Evolutionary conservation across 192 early-diverging fungal genomes (phyloP).

Genomic region (Phlyctochytrium planicorne): DNA sequence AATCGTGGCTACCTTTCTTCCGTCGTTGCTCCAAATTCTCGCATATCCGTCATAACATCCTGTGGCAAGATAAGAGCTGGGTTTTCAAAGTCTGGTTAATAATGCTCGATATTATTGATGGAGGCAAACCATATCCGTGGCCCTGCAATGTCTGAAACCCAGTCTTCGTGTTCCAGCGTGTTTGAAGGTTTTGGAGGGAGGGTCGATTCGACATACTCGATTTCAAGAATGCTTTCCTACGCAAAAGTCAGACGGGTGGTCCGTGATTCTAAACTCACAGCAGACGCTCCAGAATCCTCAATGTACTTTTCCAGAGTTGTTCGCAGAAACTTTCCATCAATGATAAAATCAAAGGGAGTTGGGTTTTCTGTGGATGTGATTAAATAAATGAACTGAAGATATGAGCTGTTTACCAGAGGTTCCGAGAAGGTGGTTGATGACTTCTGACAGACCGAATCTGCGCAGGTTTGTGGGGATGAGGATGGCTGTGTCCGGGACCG

Average conservation of each 20-base stretch:
- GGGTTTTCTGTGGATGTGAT: conserved; percentile 55
- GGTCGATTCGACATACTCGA: conserved; percentile 93
- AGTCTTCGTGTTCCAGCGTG: conserved; percentile 89
- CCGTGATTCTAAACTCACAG: conserved; percentile 38
- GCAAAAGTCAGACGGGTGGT: background rate
- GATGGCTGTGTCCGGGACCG: conserved; percentile 81
- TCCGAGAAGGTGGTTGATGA: conserved; percentile 86
- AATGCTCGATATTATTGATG: background rate
- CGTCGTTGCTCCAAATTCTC: conserved; percentile 77
- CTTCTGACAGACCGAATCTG: conserved; percentile 89
- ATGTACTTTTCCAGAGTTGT: conserved; percentile 74
- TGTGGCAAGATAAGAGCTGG: conserved; percentile 34
- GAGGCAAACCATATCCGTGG: conserved; percentile 47
- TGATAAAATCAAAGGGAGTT: conserved; percentile 90
- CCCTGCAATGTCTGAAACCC: conserved; percentile 64
- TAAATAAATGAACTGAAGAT: background rate
- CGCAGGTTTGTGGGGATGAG: conserved; percentile 81
- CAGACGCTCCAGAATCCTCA: conserved; percentile 61
- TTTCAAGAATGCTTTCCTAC: conserved; percentile 76
- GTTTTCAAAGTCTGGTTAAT: background rate
- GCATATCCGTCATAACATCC: conserved; percentile 83
- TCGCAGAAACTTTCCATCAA: conserved; percentile 87
- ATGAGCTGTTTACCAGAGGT: background rate
- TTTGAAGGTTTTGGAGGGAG: conserved; percentile 79
- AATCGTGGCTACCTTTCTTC: conserved; percentile 36